A percentile compares a stretch with the other conserved stretches of the same genome.
Conservation (phyloP, 2,329 filamentous ascomycete genomes). For the Ilyonectria sp. region DNA sequence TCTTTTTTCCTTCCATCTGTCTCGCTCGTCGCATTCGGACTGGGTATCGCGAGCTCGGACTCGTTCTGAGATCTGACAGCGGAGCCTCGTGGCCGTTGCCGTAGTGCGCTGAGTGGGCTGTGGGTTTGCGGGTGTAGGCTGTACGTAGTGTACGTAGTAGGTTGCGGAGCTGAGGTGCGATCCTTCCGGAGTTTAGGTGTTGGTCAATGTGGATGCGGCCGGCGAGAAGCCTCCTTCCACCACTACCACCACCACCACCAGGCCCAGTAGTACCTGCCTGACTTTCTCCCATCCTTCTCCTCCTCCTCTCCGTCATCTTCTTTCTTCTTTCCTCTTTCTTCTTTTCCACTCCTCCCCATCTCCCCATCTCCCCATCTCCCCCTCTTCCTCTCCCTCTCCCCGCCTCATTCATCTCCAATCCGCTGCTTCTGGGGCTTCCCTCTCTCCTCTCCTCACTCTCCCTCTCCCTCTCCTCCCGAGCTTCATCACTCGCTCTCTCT, state of each 20-base stretch:
- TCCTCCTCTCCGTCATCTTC: constrained; percentile 16
- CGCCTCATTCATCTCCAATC: not conserved
- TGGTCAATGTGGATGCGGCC: no score
- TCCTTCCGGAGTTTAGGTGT: constrained; percentile 4
- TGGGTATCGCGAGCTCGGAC: not conserved
- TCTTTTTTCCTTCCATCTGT: not conserved
- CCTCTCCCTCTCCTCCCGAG: constrained; percentile 15
- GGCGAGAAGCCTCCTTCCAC: not conserved
- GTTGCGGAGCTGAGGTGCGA: not conserved
- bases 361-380: not conserved
- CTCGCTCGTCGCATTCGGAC: not conserved
- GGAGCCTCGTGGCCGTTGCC: constrained; percentile 4
- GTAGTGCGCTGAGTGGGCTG: not conserved
- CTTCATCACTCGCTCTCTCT: not conserved
- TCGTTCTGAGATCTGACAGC: not conserved
- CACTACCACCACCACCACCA: not conserved
- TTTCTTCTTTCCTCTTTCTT: constrained; percentile 10
- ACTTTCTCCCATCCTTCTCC: not conserved
- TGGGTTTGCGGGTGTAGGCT: not conserved
- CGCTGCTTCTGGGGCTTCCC: not conserved
- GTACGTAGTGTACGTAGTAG: not conserved
- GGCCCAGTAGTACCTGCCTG: not conserved
- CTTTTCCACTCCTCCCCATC: not conserved
- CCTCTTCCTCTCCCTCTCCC: constrained; percentile 12
- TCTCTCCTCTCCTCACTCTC: constrained; percentile 29